Evolutionary conservation across 352 stramenopile species (phyloP), one percentile per base, ranked within the genome.

Genomic region (Phytophthora aleatoria): DNA sequence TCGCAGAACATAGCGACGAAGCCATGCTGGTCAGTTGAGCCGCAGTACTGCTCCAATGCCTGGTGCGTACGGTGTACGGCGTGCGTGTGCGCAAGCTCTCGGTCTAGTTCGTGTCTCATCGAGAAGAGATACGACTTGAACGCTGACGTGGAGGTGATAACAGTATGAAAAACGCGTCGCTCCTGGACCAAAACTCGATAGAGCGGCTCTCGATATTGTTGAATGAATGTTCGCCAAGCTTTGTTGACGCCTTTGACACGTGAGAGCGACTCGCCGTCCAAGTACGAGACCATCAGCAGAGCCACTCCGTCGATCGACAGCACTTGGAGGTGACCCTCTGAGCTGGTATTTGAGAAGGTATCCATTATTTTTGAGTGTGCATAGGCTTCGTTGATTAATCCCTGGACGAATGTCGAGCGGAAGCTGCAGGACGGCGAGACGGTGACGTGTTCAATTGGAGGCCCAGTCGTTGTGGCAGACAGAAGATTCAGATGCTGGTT

Each of bases 1-100:
- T 92, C 81, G 50, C 83, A 89, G 42, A 92, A 92, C 79, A 92
- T 91, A 54, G 77, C 85, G 15, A 94, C 69, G 48, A 94, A 91
- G 24, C 79, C 81, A 50, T 90, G 73, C 35, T 89, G 64, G 26
- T 86, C 70, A 5, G 72, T 84, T 28, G 55, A 51, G 1, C 61
- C 63, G 49, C 78, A 89, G 62, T 86, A 91, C 12, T 76, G 52
- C 47, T 91, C 82, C 12, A 93, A 58, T 11, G 77, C 75, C 2
- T 63, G 42, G 31, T 86, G 73, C 0, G 65, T 76, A 0, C 64
- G 61, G 7, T 77, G 38, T 0, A 91, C 70, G 9, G 69, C 61
- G 13, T 70, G 72, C 3, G 68, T 73, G 54, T 93, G 85, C 11
- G 69, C 56, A 0, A 90, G 67, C 30, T 93, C 81, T 10, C 57